These are phyloP conservation scores for Fraxinus greggii DNA, from an alignment of 305 asterid genomes.

Conservation along the genomic window DNA sequence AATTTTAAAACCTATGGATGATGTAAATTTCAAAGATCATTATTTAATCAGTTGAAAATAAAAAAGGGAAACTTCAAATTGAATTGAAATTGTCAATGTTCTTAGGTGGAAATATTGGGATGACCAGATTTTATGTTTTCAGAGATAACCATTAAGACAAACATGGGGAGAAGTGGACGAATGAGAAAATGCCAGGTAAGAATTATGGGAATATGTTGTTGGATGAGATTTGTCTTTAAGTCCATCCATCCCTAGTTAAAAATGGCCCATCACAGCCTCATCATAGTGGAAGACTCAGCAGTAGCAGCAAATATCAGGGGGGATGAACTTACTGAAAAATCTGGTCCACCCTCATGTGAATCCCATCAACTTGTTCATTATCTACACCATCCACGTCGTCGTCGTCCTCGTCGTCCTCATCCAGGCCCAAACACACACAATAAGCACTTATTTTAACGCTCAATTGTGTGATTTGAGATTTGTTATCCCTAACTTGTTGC, in stretches of 20 bases:
- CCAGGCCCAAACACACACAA: constrained; percentile 20
- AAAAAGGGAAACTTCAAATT: neutral
- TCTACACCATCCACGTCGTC: constrained; percentile 33
- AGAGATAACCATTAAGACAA: constrained; percentile 47
- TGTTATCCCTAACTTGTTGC: neutral
- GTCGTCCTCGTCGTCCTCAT: neutral
- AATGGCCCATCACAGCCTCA: constrained; percentile 40
- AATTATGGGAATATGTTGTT: constrained; percentile 42
- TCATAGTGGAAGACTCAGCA: constrained; percentile 27
- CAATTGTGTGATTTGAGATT: neutral
- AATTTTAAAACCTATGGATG: neutral
- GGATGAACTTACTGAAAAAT: constrained; percentile 40
- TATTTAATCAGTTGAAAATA: neutral
- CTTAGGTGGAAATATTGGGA: neutral
- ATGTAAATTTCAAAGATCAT: neutral
- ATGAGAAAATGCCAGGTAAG: constrained; percentile 60
- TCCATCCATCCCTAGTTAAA: constrained; percentile 38
- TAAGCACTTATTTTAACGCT: constrained; percentile 1
- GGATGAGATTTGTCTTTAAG: constrained; percentile 49
- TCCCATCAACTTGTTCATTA: constrained; percentile 44
- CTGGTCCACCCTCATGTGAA: constrained; percentile 51
- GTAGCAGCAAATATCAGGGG: constrained; percentile 42
- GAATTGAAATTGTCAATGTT: neutral
- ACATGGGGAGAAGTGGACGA: constrained; percentile 53
- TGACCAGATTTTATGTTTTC: neutral